Evolutionary conservation across 495 filamentous ascomycete genomes (phyloP).

Genomic region (Tuber magnatum): DNA sequence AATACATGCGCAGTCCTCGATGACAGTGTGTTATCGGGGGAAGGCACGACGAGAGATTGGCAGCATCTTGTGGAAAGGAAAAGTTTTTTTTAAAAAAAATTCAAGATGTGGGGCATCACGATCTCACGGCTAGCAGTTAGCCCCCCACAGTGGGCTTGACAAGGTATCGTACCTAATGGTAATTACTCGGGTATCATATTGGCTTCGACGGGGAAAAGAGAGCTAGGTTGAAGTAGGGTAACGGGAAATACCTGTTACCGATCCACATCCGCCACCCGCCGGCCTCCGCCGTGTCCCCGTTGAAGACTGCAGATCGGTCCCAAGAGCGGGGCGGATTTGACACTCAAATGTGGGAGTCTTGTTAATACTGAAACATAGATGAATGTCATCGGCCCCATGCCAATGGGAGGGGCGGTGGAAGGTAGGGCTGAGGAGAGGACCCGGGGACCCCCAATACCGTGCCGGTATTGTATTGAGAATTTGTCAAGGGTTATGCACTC

Average conservation of each 20-base stretch:
- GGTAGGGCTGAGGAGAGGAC: neutral
- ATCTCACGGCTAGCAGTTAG: neutral
- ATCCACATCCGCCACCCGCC: neutral
- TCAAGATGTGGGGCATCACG: neutral
- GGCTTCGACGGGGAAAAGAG: neutral
- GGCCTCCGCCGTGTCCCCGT: neutral
- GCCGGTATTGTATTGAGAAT: neutral
- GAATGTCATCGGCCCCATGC: neutral
- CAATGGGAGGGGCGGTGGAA: neutral
- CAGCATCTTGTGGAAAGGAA: neutral
- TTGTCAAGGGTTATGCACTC: neutral
- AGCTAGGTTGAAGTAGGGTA: neutral
- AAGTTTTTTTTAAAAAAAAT: neutral
- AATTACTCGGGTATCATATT: neutral
- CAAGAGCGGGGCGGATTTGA: neutral
- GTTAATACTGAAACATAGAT: neutral
- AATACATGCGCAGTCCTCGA: neutral
- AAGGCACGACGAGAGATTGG: neutral
- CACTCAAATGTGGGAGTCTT: neutral
- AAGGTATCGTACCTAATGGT: neutral
- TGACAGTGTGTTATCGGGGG: neutral
- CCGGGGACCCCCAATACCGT: neutral
- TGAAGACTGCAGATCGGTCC: neutral
- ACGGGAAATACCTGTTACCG: neutral
- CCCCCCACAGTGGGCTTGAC: neutral